Evolutionary conservation across 495 filamentous ascomycete genomes (phyloP).

Genomic region (Penicillium coprophilum): DNA sequence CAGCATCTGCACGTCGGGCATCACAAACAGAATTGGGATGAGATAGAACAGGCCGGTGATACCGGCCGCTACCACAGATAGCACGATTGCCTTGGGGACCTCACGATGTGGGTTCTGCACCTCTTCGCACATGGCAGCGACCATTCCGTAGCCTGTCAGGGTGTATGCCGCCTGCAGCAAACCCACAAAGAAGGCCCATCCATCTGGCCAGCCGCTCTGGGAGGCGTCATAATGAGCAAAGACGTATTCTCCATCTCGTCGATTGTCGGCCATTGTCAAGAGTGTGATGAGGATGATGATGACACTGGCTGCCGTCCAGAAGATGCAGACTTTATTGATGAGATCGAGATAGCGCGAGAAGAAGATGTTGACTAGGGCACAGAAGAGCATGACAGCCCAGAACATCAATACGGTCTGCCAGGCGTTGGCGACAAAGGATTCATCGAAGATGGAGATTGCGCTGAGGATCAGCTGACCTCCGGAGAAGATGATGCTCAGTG

Average conservation of each 20-base stretch:
- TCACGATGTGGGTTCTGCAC: slow-evolving; percentile 67
- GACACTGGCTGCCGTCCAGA: slow-evolving; percentile 62
- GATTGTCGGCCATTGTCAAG: slow-evolving; percentile 56
- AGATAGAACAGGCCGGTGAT: slow-evolving; percentile 69
- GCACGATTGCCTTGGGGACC: slow-evolving; percentile 70
- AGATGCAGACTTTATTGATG: slow-evolving; percentile 68
- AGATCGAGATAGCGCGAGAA: slow-evolving; percentile 56
- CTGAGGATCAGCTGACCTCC: slow-evolving; percentile 61
- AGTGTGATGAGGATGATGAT: slow-evolving; percentile 60
- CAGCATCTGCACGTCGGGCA: slow-evolving; percentile 52
- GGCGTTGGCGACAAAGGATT: slow-evolving; percentile 58
- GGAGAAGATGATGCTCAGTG: slow-evolving; percentile 48
- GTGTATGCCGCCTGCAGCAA: slow-evolving; percentile 61
- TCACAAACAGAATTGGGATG: slow-evolving; percentile 65
- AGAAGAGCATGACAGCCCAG: slow-evolving; percentile 61
- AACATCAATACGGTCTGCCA: slow-evolving; percentile 67
- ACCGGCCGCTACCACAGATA: slow-evolving; percentile 66
- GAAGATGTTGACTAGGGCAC: slow-evolving; percentile 59
- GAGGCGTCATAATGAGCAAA: slow-evolving; percentile 62
- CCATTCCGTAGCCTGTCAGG: slow-evolving; percentile 59
- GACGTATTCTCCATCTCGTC: slow-evolving; percentile 55
- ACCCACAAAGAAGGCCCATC: slow-evolving; percentile 63
- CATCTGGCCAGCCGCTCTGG: slow-evolving; percentile 59
- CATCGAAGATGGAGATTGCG: slow-evolving; percentile 60
- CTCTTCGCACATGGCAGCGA: slow-evolving; percentile 62